Base-by-base conservation (phyloP, 495 filamentous ascomycete genomes). In the Entonaema liquescens region DNA sequence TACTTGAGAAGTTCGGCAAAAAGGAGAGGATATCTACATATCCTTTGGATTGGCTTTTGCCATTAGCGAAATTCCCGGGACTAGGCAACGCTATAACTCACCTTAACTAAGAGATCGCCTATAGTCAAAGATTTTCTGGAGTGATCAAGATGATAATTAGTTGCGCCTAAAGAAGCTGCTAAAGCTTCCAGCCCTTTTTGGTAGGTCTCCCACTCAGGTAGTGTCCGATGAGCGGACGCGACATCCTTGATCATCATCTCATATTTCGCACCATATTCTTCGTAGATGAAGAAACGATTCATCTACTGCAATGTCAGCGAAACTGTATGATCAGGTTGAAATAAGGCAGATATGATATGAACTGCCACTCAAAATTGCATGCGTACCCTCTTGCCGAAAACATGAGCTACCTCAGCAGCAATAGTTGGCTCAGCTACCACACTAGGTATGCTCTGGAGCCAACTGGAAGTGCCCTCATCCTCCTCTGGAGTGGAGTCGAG, bases 1-100 rank as follows among this genome's bases (percentile, higher is more conserved):
- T 91, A 83, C 70, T 90, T 92, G 62, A 92, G 83, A 38, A 99
- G 82, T 63, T 97, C 93, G 5, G 89, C 84, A 58, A 98, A 92
- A 21, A 99, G 83, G 35, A 99, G 85, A 9, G 92, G 92, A 79
- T 99, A 99, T 81, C 91, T 93, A 85, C 92, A 96, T 13, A 98
- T 87, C 35, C 95, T 87, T 82, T 99, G 95, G 60, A 97, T 93
- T 0, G 95, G 95, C 95, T 97, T 72, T 25, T 38, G 19, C 1
- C 25, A 70, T 80, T 42, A 79, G 77, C 47, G 17, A 63, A 47
- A 12, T 5, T 17, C 31, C 11, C 47, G 3, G 9, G 15, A 54
- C 29, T 38, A 44, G 1, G 31, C 52, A n/a, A 36, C 54, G 7
- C 13, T 3, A 19, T 44, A 0, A 61, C 80, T 59, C 79, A 93